Percentiles rank a stretch among this genome's conserved stretches.
These are phyloP conservation scores for Collybiopsis luxurians DNA, from an alignment of 768 basidiomycete species.

Conservation along the genomic window DNA sequence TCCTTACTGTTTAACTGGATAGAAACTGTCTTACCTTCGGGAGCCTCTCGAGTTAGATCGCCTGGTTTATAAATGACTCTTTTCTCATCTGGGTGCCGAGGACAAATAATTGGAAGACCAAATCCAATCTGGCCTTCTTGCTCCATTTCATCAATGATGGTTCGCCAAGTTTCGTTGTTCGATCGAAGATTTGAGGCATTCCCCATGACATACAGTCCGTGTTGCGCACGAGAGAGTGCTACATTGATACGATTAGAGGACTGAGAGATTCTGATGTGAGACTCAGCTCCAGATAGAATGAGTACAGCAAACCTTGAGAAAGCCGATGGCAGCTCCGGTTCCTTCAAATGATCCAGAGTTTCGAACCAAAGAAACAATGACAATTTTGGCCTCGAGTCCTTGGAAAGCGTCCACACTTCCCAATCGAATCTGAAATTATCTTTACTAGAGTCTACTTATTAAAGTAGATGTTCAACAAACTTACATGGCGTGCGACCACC, in stretches of 20 bases:
- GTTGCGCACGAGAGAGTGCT: conserved; percentile 69
- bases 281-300: neutral
- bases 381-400: conserved; percentile 68
- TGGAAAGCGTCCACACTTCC: conserved; percentile 81
- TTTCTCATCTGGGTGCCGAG: conserved; percentile 45
- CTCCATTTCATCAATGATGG: conserved; percentile 57
- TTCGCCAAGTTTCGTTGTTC: conserved; percentile 54
- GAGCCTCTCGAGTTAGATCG: conserved; percentile 46
- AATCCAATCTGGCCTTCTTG: conserved; percentile 41
- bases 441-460: neutral
- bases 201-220: conserved; percentile 74
- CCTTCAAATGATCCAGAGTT: conserved; percentile 54
- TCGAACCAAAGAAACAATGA: conserved; percentile 73
- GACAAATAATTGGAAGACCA: conserved; percentile 56
- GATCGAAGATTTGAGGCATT: conserved; percentile 56
- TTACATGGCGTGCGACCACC: conserved; percentile 50
- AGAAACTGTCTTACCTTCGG: conserved; percentile 43
- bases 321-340: conserved; percentile 53
- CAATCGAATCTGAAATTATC: conserved; percentile 49
- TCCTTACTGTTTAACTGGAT: neutral
- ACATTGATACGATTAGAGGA: conserved; percentile 37
- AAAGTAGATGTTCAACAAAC: conserved; percentile 11
- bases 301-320: conserved; percentile 50
- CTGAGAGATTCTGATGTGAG: neutral
- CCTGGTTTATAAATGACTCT: conserved; percentile 49